A percentile compares a stretch with the other conserved stretches of the same genome.
phyloP scores from a whole-genome alignment of 441 rosid genomes.

The Adansonia rubrostipa region DNA sequence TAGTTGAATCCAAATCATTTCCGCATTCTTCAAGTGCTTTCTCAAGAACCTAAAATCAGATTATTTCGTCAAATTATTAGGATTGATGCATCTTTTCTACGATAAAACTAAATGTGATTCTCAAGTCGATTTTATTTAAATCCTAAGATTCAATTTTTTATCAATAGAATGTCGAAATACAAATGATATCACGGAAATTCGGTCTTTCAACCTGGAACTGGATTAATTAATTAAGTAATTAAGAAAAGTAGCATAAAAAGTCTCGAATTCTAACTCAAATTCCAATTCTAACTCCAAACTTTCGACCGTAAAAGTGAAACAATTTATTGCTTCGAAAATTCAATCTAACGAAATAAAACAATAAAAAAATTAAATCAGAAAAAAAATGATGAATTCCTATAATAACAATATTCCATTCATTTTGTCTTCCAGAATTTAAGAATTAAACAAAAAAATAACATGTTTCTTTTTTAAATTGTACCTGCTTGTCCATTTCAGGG shows the following conservation, averaged over 20 bases:
- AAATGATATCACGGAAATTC: neutral
- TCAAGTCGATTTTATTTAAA: neutral
- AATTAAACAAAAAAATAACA: neutral
- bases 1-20: constrained; percentile 83
- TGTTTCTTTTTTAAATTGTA: constrained; percentile 8
- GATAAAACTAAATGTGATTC: neutral
- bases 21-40: constrained; percentile 80
- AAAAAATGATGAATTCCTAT: neutral
- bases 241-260: neutral
- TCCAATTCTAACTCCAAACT: neutral
- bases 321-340: no score
- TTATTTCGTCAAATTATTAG: neutral
- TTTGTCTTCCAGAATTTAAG: neutral
- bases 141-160: neutral
- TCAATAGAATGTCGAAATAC: neutral
- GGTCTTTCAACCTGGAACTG: neutral
- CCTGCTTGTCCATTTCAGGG: constrained; percentile 92
- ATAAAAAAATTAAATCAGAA: neutral
- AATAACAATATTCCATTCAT: neutral
- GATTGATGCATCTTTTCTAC: neutral
- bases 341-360: no score
- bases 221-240: neutral
- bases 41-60: constrained; percentile 62
- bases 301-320: no score
- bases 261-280: neutral